A percentile compares a stretch with the other conserved stretches of the same genome.
Conservation (phyloP, 768 basidiomycete species). For the Fomitopsis serialis region DNA sequence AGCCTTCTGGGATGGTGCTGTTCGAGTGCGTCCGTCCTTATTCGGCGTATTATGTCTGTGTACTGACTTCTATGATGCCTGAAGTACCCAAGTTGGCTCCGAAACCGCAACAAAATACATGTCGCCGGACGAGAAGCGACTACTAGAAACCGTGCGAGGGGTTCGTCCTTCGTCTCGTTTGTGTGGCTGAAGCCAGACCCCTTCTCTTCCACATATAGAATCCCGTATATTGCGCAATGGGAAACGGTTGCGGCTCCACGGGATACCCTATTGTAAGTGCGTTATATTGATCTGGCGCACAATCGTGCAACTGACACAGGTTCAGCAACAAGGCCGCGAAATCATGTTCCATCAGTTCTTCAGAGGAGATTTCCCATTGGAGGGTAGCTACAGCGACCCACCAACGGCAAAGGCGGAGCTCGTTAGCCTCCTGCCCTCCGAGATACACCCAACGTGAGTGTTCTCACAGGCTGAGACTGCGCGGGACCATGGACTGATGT, state of each 20-base stretch:
- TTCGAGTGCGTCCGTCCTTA: conserved; percentile 23
- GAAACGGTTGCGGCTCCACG: conserved; percentile 4
- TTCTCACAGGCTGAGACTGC: neutral
- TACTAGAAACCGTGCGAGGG: neutral
- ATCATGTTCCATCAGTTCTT: conserved; percentile 15
- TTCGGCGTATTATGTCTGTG: too few relatives aligned
- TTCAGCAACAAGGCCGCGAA: conserved; percentile 11
- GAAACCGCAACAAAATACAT: neutral
- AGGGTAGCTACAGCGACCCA: conserved; percentile 6
- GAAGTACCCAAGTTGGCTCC: neutral
- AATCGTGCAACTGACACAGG: neutral
- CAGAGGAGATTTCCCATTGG: conserved; percentile 12
- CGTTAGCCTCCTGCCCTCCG: neutral
- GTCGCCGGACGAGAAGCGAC: neutral
- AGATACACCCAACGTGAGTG: neutral
- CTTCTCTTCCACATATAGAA: neutral
- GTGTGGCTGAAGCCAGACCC: neutral
- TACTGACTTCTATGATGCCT: neutral
- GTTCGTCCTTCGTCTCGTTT: neutral
- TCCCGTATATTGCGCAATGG: conserved; percentile 2
- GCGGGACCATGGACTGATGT: neutral
- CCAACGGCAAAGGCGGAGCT: neutral
- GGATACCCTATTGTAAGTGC: conserved; percentile 9
- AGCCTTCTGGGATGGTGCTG: conserved; percentile 17
- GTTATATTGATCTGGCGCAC: neutral